Conservation (phyloP, 1,139 yeast species). For the Candida neerlandica region DNA sequence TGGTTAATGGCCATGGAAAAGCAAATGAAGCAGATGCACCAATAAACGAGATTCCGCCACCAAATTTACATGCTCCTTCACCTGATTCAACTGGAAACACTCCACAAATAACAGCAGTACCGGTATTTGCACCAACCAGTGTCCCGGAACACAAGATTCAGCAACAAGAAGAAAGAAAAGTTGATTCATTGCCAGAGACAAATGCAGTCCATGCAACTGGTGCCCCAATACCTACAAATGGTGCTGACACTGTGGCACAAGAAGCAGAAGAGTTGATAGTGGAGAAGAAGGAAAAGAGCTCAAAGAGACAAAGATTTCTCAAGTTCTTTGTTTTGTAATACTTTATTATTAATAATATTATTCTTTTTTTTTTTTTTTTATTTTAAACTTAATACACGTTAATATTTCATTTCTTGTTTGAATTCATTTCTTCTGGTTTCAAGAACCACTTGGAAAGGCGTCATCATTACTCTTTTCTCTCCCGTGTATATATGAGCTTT, state of each 20-base stretch:
- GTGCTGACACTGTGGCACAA: background rate
- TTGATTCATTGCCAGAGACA: too few species aligned
- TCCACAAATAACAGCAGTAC: background rate
- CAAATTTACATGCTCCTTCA: background rate
- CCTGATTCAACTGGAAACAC: background rate
- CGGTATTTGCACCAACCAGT: background rate
- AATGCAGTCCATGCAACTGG: background rate
- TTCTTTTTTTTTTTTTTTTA: too few species aligned
- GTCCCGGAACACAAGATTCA: too few species aligned
- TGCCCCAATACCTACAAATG: background rate
- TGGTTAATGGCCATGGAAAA: background rate
- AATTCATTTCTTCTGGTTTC: background rate
- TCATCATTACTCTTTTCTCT: background rate
- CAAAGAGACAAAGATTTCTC: slow-evolving; percentile 1
- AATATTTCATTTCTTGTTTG: background rate
- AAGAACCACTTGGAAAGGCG: background rate
- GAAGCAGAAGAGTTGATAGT: background rate
- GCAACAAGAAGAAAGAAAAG: too few species aligned
- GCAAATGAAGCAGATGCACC: background rate
- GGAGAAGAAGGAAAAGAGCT: background rate
- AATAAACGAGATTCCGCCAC: background rate
- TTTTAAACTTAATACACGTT: background rate
- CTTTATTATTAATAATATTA: background rate
- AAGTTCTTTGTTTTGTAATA: slow-evolving; percentile 2
- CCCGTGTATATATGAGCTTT: background rate